Base-by-base conservation (phyloP, 1,284 basidiomycete genomes). In the Melanopsichium pennsylvanicum region DNA sequence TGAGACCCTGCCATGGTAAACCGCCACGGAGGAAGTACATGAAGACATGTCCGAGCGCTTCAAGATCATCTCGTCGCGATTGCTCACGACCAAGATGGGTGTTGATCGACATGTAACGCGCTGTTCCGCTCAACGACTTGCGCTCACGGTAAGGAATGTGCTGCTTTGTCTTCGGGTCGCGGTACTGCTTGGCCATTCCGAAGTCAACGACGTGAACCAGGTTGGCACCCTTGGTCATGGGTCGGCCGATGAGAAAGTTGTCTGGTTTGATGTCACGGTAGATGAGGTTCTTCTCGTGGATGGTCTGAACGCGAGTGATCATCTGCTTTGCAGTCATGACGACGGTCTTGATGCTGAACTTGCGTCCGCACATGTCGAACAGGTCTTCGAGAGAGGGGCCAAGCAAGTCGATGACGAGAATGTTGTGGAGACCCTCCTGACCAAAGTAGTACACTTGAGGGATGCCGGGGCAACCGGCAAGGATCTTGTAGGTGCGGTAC, bases 181-280 rank as follows among this genome's bases (percentile, higher is more conserved):
- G 89, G 81, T 96, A 97, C 82, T 95, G 93, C 84, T 97, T 97
- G 33, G 93, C 93, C 93, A 96, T 95, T 54, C 93, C 93, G 81
- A 97, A 96, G 82, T 96, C 93, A 72, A 95, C 91, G 23, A 86
- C 86, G 80, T 94, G 90, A 72, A 97, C 89, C 15, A 87, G 85
- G 79, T 93, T 92, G 35, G 91, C 86, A 39, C 85, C 87, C 84
- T 95, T 95, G 39, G 91, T 94, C 33, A 88, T 89, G 11, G 92
- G 90, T 18, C 92, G 87, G 27, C 93, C 93, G 77, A 96, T 91
- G 71, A 97, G 85, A 82, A 97, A 97, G 84, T 96, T 96, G 84
- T 97, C 93, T 5, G 93, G 93, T 82, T 97, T 97, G 85, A 97
- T 97, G 81, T 97, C 93, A 55, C 93, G 89, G 83, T 97, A 96